Percentiles rank a stretch among this genome's conserved stretches.
Evolutionary conservation across 805 yeast genomes (phyloP).

Genomic region (Grigorovia jiainica): DNA sequence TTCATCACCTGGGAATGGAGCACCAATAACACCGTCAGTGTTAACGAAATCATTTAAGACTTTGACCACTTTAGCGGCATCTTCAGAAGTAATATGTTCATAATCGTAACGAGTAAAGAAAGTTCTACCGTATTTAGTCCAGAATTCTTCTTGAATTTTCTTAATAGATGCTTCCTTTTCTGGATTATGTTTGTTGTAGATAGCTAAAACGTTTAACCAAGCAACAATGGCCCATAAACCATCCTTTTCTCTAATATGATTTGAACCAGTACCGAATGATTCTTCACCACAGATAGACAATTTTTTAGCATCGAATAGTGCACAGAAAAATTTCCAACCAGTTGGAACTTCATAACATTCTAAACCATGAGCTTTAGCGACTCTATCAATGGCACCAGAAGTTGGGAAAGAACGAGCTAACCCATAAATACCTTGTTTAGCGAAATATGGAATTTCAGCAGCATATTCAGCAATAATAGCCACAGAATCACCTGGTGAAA

Average conservation of each 20-base stretch:
- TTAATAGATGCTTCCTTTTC: constrained; percentile 55
- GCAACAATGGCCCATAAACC: constrained; percentile 97
- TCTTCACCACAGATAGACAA: constrained; percentile 97
- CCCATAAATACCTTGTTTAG: constrained; percentile 77
- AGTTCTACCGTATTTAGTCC: constrained; percentile 92
- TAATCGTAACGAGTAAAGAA: constrained; percentile 93
- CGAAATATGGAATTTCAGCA: constrained; percentile 83
- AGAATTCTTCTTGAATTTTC: constrained; percentile 73
- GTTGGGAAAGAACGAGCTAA: constrained; percentile 98
- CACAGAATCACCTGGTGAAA: constrained; percentile 96
- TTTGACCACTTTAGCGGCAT: constrained; percentile 61
- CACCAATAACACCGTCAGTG: constrained; percentile 38
- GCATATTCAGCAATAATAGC: constrained; percentile 96
- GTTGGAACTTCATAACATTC: constrained; percentile 92
- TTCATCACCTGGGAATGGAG: constrained; percentile 36
- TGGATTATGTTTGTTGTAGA: constrained; percentile 56
- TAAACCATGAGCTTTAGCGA: constrained; percentile 68
- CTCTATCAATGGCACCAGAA: constrained; percentile 85
- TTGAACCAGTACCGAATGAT: constrained; percentile 95
- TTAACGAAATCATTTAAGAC: constrained; percentile 36
- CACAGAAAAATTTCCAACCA: constrained; percentile 98
- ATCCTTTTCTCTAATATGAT: constrained; percentile 95
- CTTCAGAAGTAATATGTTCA: constrained; percentile 70
- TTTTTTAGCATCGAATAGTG: constrained; percentile 85
- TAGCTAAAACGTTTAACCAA: constrained; percentile 92